These are phyloP conservation scores for Aspergillus hancockii DNA, from an alignment of 495 filamentous ascomycete genomes.

Conservation along the genomic window DNA sequence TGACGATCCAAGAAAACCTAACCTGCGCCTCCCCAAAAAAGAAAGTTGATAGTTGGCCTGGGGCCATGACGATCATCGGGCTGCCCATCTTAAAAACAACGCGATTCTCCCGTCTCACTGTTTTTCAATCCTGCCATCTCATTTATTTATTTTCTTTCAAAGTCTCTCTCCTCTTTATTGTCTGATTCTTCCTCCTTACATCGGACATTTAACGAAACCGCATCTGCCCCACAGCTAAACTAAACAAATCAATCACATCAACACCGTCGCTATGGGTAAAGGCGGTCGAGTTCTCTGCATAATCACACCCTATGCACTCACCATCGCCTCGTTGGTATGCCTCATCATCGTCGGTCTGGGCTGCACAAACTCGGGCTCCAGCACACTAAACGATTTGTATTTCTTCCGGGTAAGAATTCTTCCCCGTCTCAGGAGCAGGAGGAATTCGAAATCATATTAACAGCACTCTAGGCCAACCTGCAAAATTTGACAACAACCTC, in stretches of 20 bases:
- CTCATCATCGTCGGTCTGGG: conserved; percentile 72
- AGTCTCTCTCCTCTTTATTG: not conserved
- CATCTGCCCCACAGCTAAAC: no score
- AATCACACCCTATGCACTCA: conserved; percentile 74
- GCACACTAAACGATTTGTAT: conserved; percentile 55
- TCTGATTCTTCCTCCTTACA: not conserved
- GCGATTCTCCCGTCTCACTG: conserved; percentile 1
- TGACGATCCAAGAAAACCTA: conserved; percentile 1
- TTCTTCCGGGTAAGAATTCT: conserved; percentile 64
- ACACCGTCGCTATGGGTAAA: conserved; percentile 60
- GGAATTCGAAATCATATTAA: conserved; percentile 17
- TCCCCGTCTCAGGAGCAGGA: not conserved
- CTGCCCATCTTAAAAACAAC: not conserved
- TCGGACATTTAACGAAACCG: no score
- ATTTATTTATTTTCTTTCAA: not conserved
- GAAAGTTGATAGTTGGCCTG: not conserved
- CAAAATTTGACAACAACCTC: conserved; percentile 36
- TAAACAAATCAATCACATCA: conserved; percentile 7
- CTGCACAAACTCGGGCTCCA: conserved; percentile 64
- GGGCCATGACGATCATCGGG: conserved; percentile 2
- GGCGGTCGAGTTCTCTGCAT: conserved; percentile 78
- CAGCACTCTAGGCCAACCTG: conserved; percentile 35
- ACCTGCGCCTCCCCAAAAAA: not conserved
- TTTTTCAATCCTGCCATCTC: conserved; percentile 1
- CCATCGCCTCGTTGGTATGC: conserved; percentile 69